Percentiles rank a stretch among this genome's conserved stretches.
phyloP scores from a whole-genome alignment of 495 filamentous ascomycete species.

The Pseudevernia furfuracea region DNA sequence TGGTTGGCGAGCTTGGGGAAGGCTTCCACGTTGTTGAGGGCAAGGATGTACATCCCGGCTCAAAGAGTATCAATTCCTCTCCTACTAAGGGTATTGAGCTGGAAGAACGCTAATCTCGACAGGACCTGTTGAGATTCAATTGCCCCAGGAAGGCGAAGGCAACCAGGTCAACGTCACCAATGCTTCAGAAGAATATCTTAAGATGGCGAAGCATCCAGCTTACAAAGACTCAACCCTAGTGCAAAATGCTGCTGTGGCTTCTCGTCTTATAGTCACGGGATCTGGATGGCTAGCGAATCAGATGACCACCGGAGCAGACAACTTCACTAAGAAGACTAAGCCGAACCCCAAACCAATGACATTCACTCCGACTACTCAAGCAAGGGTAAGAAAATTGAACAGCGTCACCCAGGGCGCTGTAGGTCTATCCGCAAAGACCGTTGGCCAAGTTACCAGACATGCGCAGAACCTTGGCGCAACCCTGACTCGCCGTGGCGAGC shows the following conservation, averaged over 20 bases:
- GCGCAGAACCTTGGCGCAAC: slow-evolving; percentile 84
- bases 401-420: slow-evolving; percentile 70
- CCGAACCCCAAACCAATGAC: slow-evolving; percentile 71
- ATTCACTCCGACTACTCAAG: slow-evolving; percentile 79
- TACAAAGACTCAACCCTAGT: slow-evolving; percentile 83
- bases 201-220: slow-evolving; percentile 75
- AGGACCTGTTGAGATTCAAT: slow-evolving; percentile 88
- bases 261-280: slow-evolving; percentile 84
- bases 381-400: slow-evolving; percentile 76
- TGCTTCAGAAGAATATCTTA: slow-evolving; percentile 70
- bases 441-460: slow-evolving; percentile 68
- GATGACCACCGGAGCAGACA: slow-evolving; percentile 67
- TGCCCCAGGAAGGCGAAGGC: slow-evolving; percentile 64
- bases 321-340: slow-evolving; percentile 69
- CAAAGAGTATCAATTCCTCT: slow-evolving; percentile 59
- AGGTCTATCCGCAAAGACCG: slow-evolving; percentile 71
- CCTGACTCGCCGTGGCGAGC: slow-evolving; percentile 55
- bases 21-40: slow-evolving; percentile 75
- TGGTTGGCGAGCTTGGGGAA: slow-evolving; percentile 83
- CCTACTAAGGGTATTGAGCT: not conserved
- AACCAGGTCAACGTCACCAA: slow-evolving; percentile 67
- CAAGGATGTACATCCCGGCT: slow-evolving; percentile 64
- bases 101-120: slow-evolving; percentile 16
- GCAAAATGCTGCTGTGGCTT: slow-evolving; percentile 81
- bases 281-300: slow-evolving; percentile 70